phyloP scores from a whole-genome alignment of 208 protist species.

The Angomonas deanei region DNA sequence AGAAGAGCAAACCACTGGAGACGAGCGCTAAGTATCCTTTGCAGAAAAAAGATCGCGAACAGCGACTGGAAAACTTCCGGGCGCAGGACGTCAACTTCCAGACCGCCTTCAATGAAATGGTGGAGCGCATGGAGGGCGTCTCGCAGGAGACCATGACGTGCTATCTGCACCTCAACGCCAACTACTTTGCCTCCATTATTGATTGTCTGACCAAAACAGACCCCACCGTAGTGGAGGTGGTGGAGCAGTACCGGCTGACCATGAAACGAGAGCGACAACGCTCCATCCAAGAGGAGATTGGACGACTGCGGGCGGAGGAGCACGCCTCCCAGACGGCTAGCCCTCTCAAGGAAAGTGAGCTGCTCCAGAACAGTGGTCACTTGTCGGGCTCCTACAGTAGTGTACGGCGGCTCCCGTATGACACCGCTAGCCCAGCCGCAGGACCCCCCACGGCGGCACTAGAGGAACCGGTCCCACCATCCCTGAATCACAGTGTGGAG shows the following conservation, averaged over 20 bases:
- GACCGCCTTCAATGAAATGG: conserved; percentile 17
- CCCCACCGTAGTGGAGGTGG: conserved; percentile 20
- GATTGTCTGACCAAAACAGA: conserved; percentile 31
- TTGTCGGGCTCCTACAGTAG: too few relatives aligned
- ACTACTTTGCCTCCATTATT: conserved; percentile 40
- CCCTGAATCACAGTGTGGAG: too few relatives aligned
- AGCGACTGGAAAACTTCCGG: conserved; percentile 10
- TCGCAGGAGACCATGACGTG: conserved; percentile 23
- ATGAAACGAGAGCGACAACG: conserved; percentile 9
- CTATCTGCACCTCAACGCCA: conserved; percentile 46
- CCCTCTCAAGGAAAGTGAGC: not conserved
- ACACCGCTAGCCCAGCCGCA: too few relatives aligned
- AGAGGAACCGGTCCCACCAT: too few relatives aligned
- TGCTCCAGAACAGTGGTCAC: too few relatives aligned
- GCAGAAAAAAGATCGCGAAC: conserved; percentile 16
- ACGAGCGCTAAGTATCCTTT: conserved; percentile 26
- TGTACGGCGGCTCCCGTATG: too few relatives aligned
- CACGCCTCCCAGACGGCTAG: not conserved
- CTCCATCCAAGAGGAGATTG: conserved; percentile 9
- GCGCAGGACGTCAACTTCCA: conserved; percentile 18
- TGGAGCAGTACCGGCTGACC: conserved; percentile 21
- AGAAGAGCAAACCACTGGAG: conserved; percentile 30
- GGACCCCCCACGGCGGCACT: too few relatives aligned
- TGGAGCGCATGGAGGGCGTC: conserved; percentile 25
- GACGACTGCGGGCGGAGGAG: not conserved